These are phyloP conservation scores for Globisporangium perplexum DNA, from an alignment of 352 stramenopile genomes.

Conservation along the genomic window DNA sequence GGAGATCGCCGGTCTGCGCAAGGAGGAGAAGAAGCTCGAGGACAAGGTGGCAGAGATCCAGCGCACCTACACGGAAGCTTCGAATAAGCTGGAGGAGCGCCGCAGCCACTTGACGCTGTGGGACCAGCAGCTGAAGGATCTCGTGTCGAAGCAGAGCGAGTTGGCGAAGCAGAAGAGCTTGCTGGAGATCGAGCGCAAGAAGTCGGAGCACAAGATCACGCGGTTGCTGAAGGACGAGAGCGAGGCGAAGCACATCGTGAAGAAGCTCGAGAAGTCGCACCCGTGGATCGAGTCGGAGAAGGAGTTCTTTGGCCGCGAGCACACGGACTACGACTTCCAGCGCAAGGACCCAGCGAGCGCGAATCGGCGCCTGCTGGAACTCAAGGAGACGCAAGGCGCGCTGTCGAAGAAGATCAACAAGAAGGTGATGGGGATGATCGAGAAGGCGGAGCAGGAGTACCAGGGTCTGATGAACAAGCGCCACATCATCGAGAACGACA, in stretches of 20 bases:
- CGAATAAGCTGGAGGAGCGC: constrained; percentile 60
- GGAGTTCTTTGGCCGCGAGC: constrained; percentile 94
- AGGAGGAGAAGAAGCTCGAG: constrained; percentile 67
- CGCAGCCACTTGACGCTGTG: constrained; percentile 72
- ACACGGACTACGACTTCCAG: constrained; percentile 98
- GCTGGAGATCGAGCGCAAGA: constrained; percentile 93
- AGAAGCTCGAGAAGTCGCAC: constrained; percentile 91
- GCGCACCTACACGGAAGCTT: constrained; percentile 48
- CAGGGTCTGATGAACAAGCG: constrained; percentile 97
- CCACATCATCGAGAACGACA: constrained; percentile 99
- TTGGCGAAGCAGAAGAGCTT: constrained; percentile 85
- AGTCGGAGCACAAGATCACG: constrained; percentile 90
- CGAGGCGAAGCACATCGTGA: constrained; percentile 87
- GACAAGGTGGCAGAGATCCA: constrained; percentile 64
- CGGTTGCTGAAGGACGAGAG: constrained; percentile 92
- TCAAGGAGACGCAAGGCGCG: constrained; percentile 92
- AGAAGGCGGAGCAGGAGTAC: constrained; percentile 99
- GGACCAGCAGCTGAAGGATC: constrained; percentile 90
- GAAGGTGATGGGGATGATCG: constrained; percentile 99
- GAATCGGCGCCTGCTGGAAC: constrained; percentile 80
- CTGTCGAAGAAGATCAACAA: constrained; percentile 99
- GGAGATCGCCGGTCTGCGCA: constrained; percentile 49
- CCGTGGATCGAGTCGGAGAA: constrained; percentile 98
- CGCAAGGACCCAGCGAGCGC: constrained; percentile 81
- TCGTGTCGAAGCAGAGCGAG: constrained; percentile 74